A percentile compares a stretch with the other conserved stretches of the same genome.
Conservation (phyloP, 768 basidiomycete genomes). For the Pisolithus tinctorius region DNA sequence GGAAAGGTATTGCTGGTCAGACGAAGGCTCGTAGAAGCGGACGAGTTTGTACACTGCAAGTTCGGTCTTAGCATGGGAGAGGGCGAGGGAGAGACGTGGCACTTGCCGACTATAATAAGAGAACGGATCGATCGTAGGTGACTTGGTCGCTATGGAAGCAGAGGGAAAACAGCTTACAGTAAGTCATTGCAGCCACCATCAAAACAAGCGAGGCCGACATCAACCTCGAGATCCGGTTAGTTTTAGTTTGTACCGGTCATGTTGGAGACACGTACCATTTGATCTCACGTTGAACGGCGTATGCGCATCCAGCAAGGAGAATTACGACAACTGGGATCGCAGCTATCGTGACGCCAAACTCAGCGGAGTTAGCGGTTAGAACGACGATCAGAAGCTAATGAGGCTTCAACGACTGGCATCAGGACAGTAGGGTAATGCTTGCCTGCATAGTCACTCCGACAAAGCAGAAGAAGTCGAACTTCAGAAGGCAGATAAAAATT, state of each 20-base stretch:
- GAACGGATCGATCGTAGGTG: conserved; percentile 6
- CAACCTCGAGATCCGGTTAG: conserved; percentile 32
- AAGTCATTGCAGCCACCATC: conserved; percentile 72
- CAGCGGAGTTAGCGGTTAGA: conserved; percentile 52
- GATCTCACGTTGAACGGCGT: conserved; percentile 75
- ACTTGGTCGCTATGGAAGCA: background rate
- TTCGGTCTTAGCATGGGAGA: conserved; percentile 1
- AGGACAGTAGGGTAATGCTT: conserved; percentile 1
- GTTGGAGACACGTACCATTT: conserved; percentile 47
- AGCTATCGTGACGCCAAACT: conserved; percentile 76
- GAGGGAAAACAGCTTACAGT: conserved; percentile 46
- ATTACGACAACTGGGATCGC: conserved; percentile 76
- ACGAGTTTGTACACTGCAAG: conserved; percentile 73
- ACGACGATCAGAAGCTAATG: conserved; percentile 78
- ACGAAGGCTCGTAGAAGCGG: conserved; percentile 66
- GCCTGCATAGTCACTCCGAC: conserved; percentile 87
- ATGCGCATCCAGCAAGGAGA: conserved; percentile 56
- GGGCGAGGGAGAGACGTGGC: background rate
- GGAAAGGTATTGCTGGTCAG: conserved; percentile 50
- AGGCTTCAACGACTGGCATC: background rate
- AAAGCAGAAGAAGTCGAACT: conserved; percentile 88
- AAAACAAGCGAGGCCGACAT: conserved; percentile 66
- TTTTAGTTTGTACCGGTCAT: background rate
- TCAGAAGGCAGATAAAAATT: conserved; percentile 80
- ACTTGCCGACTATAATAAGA: conserved; percentile 22